A percentile compares a stretch with the other conserved stretches of the same genome.
phyloP scores from a whole-genome alignment of 495 filamentous ascomycete genomes.

The Aspergillus coremiiformis region DNA sequence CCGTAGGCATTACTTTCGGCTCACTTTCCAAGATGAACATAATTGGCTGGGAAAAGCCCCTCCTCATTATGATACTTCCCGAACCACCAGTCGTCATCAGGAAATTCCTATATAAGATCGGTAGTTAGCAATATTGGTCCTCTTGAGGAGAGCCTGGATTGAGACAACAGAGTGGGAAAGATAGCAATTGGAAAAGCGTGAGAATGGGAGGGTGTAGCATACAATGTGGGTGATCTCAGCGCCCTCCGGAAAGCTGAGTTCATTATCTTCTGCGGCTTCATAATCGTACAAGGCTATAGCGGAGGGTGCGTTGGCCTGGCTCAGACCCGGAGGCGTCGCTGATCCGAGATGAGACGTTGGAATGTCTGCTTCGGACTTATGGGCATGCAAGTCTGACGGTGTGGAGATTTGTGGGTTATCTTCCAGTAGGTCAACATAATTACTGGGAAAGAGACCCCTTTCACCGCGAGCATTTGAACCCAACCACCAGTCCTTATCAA shows the following conservation, averaged over 20 bases:
- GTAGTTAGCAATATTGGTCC: background rate
- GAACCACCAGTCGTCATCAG: slow-evolving; percentile 98
- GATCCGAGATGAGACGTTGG: slow-evolving; percentile 21
- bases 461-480: slow-evolving; percentile 77
- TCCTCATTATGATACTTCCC: slow-evolving; percentile 71
- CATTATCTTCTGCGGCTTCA: slow-evolving; percentile 95
- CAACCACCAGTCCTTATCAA: slow-evolving; percentile 97
- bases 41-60: slow-evolving; percentile 90
- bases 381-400: slow-evolving; percentile 15
- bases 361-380: slow-evolving; percentile 25
- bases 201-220: slow-evolving; percentile 20
- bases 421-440: slow-evolving; percentile 85
- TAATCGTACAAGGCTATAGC: slow-evolving; percentile 93
- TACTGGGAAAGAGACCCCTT: slow-evolving; percentile 86
- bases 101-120: slow-evolving; percentile 64
- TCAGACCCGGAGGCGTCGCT: slow-evolving; percentile 1
- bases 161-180: background rate
- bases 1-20: background rate
- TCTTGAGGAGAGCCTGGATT: background rate
- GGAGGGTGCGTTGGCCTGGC: slow-evolving; percentile 42
- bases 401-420: slow-evolving; percentile 31
- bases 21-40: slow-evolving; percentile 60
- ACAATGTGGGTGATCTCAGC: slow-evolving; percentile 64
- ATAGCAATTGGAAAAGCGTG: background rate
- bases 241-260: slow-evolving; percentile 87